Evolutionary conservation across 805 yeast species (phyloP).

Genomic region (Suhomyces sp.): DNA sequence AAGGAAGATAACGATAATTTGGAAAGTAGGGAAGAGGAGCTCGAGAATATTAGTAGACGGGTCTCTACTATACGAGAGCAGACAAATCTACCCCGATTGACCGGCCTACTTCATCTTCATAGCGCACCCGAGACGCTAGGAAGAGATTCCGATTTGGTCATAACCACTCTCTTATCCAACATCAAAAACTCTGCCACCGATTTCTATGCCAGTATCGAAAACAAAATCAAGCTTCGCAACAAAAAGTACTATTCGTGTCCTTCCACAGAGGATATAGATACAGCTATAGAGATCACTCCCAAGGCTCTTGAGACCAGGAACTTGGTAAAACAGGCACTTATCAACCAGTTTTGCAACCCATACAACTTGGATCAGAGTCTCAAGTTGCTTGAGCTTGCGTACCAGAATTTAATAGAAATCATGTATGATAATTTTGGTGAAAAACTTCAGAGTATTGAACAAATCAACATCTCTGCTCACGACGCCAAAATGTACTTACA

Average conservation of each 20-base stretch:
- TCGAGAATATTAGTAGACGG: slow-evolving; percentile 7
- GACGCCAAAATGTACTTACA: slow-evolving; percentile 29
- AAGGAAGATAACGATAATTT: not conserved
- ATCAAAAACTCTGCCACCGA: slow-evolving; percentile 28
- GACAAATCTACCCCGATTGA: slow-evolving; percentile 29
- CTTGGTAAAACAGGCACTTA: slow-evolving; percentile 33
- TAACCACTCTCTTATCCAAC: slow-evolving; percentile 28
- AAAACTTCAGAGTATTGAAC: not conserved
- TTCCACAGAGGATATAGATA: slow-evolving; percentile 19
- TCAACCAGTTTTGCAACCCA: slow-evolving; percentile 31
- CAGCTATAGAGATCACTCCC: slow-evolving; percentile 33
- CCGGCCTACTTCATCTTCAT: slow-evolving; percentile 29
- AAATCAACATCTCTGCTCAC: slow-evolving; percentile 19
- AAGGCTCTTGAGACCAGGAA: slow-evolving; percentile 37
- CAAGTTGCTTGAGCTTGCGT: slow-evolving; percentile 30
- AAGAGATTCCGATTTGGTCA: slow-evolving; percentile 31
- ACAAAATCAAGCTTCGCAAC: slow-evolving; percentile 30
- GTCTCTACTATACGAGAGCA: slow-evolving; percentile 23
- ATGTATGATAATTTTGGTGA: slow-evolving; percentile 14
- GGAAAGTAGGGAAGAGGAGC: not conserved
- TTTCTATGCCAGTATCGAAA: slow-evolving; percentile 33
- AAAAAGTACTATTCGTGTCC: slow-evolving; percentile 39
- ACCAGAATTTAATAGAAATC: slow-evolving; percentile 29
- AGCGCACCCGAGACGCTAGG: slow-evolving; percentile 10
- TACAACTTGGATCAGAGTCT: slow-evolving; percentile 32